Base-by-base conservation (phyloP, 2,329 filamentous ascomycete genomes). In the Sporothrix dimorphospora region DNA sequence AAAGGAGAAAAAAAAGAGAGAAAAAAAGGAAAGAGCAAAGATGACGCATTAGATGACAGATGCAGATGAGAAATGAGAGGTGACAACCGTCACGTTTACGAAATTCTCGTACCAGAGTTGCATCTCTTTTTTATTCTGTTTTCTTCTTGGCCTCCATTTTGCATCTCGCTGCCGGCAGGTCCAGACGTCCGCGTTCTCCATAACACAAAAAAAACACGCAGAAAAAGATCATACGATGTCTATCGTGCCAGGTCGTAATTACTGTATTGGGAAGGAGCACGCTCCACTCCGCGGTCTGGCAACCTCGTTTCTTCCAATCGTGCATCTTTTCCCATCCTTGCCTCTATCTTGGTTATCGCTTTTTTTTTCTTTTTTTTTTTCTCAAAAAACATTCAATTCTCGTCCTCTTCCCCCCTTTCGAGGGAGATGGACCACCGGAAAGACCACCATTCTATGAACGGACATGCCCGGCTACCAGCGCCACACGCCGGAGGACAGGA, bases 141-240 rank as follows among this genome's bases (percentile, higher is more conserved):
- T 67, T 27, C 34, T 42, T 42, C 30, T n/a, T 67, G 8, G 19
- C 24, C 38, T 11, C 6, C 34, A 12, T 19, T 7, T n/a, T 11
- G 14, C 8, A 8, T 19, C n/a, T 11, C 40, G 3, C 21, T 45
- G 7, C 12, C 51, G 9, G 21, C 14, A 2, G 30, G n/a, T 21
- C 3, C 9, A 40, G 24, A 47, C 7, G 61, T n/a, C 40, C 21
- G 9, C 30, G 40, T 47, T 21, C 19, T 47, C 4, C 8, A 45
- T 16, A n/a, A 4, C 12, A 27, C 5, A 8, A 42, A 61, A 45
- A 24, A 63, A 24, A 49, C 14, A 34, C 27, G 19, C 7, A 21
- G 16, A 47, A 42, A 24, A 40, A 69, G 21, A 47, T 61, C 61
- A 65, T 65, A 65, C 61, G 61, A 65, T 47, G 24, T 65, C n/a